These are phyloP conservation scores for Lactifluus hygrophoroides DNA, from an alignment of 768 basidiomycete species.

Conservation along the genomic window DNA sequence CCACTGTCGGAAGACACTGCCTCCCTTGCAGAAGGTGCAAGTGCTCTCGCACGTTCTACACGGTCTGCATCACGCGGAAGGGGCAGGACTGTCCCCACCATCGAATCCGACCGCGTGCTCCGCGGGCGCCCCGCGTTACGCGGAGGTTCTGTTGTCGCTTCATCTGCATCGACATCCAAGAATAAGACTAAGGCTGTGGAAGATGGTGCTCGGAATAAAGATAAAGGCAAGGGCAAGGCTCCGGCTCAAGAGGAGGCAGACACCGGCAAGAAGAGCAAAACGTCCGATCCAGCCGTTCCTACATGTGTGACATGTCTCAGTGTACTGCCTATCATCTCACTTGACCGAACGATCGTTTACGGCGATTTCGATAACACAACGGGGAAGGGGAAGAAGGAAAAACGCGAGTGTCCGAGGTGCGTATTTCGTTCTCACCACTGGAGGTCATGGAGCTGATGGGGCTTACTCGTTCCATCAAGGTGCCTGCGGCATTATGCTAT, in stretches of 20 bases:
- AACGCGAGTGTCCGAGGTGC: constrained; percentile 69
- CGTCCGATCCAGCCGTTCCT: constrained; percentile 32
- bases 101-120: constrained; percentile 12
- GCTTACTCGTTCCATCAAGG: constrained; percentile 30
- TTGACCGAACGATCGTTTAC: constrained; percentile 70
- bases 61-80: constrained; percentile 23
- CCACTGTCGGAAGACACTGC: constrained; percentile 39
- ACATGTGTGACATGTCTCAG: constrained; percentile 65
- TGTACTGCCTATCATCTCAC: constrained; percentile 65
- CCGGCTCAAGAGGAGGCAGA: constrained; percentile 11
- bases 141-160: constrained; percentile 3
- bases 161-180: constrained; percentile 5
- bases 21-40: constrained; percentile 26
- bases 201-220: constrained; percentile 15
- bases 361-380: constrained; percentile 50
- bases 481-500: constrained; percentile 78
- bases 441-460: constrained; percentile 3
- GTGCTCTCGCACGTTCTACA: constrained; percentile 22
- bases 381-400: constrained; percentile 29
- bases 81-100: constrained; percentile 1
- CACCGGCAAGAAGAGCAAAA: constrained; percentile 17
- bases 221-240: constrained; percentile 20
- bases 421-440: constrained; percentile 21
- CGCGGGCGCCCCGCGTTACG: constrained; percentile 18
- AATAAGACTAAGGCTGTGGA: constrained; percentile 12